Conservation (phyloP, 2,329 filamentous ascomycete species). For the Triangularia verruculosa region DNA sequence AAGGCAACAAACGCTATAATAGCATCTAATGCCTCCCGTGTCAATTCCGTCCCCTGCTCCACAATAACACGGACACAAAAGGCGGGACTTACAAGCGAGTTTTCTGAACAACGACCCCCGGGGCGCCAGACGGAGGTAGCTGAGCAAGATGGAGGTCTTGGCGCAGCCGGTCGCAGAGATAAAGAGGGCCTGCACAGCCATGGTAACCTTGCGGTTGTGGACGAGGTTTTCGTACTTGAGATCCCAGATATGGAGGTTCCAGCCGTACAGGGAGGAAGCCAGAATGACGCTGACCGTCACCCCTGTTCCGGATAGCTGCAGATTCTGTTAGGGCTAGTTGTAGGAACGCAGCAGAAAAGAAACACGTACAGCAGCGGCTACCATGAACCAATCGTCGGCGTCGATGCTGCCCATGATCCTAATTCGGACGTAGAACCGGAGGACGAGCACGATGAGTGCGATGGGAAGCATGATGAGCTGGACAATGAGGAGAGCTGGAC, state of each 20-base stretch:
- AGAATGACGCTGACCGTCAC: slow-evolving; percentile 37
- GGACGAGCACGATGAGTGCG: slow-evolving; percentile 34
- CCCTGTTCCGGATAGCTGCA: slow-evolving; percentile 34
- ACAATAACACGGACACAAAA: background rate
- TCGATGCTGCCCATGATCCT: slow-evolving; percentile 35
- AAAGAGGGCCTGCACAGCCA: slow-evolving; percentile 41
- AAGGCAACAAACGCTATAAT: slow-evolving; percentile 31
- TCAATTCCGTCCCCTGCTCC: no score
- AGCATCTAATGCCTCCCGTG: slow-evolving; percentile 11
- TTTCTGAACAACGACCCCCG: slow-evolving; percentile 34
- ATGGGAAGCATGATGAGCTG: slow-evolving; percentile 36
- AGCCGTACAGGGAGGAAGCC: slow-evolving; percentile 36
- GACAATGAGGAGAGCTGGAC: slow-evolving; percentile 37
- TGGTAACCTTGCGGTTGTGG: slow-evolving; percentile 37
- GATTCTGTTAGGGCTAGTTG: no score
- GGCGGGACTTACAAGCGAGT: slow-evolving; percentile 27
- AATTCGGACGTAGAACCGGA: slow-evolving; percentile 39
- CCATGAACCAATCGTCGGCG: slow-evolving; percentile 43
- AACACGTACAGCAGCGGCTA: slow-evolving; percentile 36
- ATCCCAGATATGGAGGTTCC: slow-evolving; percentile 41
- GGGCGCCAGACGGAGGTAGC: slow-evolving; percentile 40
- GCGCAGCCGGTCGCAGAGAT: slow-evolving; percentile 37
- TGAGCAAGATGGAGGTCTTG: slow-evolving; percentile 41
- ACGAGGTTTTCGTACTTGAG: slow-evolving; percentile 29
- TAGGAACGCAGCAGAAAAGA: no score